A percentile compares a stretch with the other conserved stretches of the same genome.
Evolutionary conservation across 139 green algal genomes (phyloP).

Genomic region (Marvania coccoides): DNA sequence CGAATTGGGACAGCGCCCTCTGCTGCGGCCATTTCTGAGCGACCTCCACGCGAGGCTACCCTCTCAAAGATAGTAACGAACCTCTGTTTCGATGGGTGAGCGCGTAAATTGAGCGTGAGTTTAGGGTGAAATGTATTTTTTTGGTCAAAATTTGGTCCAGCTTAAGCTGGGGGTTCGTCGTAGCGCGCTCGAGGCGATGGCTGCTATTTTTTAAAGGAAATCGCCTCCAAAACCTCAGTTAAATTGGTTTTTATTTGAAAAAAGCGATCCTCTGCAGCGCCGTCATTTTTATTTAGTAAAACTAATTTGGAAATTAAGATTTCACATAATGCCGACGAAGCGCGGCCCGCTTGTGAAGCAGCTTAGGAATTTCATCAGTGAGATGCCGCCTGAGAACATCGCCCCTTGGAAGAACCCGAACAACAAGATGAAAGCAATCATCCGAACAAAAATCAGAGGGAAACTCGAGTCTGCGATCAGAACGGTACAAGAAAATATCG

Average conservation of each 20-base stretch:
- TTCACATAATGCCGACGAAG: neutral
- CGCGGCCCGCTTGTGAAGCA: neutral
- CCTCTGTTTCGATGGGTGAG: too few species aligned
- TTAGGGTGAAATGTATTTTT: too few species aligned
- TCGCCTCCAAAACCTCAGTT: too few species aligned
- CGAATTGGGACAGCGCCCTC: neutral
- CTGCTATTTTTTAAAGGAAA: too few species aligned
- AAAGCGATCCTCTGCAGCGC: too few species aligned
- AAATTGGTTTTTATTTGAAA: too few species aligned
- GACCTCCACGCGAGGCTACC: neutral
- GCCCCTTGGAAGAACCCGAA: neutral
- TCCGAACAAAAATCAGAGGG: neutral
- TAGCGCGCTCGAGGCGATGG: too few species aligned
- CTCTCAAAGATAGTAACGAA: neutral
- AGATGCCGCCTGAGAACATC: neutral
- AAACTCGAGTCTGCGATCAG: neutral
- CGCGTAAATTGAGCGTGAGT: too few species aligned
- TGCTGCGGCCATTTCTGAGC: neutral
- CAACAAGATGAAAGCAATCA: neutral
- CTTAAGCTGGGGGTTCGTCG: too few species aligned
- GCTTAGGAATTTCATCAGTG: neutral
- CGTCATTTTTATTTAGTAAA: too few species aligned
- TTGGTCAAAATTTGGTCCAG: too few species aligned
- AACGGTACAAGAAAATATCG: neutral
- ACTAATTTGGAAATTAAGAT: too few species aligned